A percentile compares a stretch with the other conserved stretches of the same genome.
Evolutionary conservation across 305 asterid genomes (phyloP).

Genomic region (Petunia hybrid): DNA sequence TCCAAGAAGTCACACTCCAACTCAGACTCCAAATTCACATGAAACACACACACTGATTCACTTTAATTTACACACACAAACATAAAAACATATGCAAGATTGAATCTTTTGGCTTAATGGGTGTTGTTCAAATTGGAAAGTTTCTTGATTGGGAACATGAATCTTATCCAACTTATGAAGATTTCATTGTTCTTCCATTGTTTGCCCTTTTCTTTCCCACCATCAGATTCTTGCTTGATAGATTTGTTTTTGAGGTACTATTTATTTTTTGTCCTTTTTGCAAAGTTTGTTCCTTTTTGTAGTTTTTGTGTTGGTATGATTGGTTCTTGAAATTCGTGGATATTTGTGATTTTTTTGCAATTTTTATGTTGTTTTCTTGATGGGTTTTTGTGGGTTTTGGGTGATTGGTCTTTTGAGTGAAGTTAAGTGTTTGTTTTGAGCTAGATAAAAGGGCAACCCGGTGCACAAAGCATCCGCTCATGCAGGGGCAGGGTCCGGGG

Average conservation of each 20-base stretch:
- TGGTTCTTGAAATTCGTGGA: conserved; percentile 10
- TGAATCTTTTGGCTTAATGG: conserved; percentile 35
- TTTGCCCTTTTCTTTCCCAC: conserved; percentile 63
- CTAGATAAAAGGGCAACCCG: too few relatives aligned
- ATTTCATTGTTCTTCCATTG: conserved; percentile 62
- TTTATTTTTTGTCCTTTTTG: conserved; percentile 11
- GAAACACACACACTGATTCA: neutral
- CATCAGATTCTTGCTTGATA: conserved; percentile 70
- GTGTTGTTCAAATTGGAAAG: conserved; percentile 32
- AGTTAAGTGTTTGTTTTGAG: neutral
- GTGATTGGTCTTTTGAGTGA: neutral
- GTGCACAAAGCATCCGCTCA: too few relatives aligned
- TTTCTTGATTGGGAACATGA: conserved; percentile 63
- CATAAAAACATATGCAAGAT: neutral
- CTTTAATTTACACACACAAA: neutral
- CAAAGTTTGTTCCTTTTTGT: conserved; percentile 2
- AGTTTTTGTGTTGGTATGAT: neutral
- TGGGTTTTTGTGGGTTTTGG: neutral
- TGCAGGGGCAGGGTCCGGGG: too few relatives aligned
- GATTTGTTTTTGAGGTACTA: conserved; percentile 78
- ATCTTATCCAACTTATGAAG: conserved; percentile 61
- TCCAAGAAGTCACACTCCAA: neutral
- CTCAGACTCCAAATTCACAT: neutral
- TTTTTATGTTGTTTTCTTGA: neutral
- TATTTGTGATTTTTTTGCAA: neutral